phyloP scores from a whole-genome alignment of 106 monocot genomes.

The Acorus gramineus region DNA sequence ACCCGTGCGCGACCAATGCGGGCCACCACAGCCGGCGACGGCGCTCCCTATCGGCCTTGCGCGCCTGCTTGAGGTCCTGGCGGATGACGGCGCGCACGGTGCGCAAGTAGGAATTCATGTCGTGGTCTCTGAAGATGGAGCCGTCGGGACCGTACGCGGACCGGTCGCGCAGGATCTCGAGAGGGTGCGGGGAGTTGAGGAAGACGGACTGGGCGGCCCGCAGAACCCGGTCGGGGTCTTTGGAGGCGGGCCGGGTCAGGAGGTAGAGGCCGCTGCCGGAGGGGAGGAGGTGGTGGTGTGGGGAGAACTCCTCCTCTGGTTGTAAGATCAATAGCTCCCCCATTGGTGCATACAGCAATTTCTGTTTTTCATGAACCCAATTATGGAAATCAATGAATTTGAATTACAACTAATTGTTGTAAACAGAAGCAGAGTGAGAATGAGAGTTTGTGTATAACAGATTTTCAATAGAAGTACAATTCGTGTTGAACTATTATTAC shows the following conservation, averaged over 20 bases:
- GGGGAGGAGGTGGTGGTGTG: constrained; percentile 75
- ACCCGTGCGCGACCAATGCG: constrained; percentile 8
- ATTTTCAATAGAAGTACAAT: no score
- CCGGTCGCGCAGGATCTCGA: constrained; percentile 72
- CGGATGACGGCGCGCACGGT: constrained; percentile 30
- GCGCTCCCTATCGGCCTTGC: constrained; percentile 27
- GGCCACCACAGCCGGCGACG: constrained; percentile 30
- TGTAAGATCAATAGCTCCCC: constrained; percentile 76
- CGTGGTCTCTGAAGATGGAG: constrained; percentile 61
- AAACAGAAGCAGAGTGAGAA: no score
- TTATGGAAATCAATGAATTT: no score
- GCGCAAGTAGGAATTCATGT: constrained; percentile 56
- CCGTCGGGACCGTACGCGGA: constrained; percentile 69
- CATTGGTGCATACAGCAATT: constrained; percentile 69
- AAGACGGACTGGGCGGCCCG: constrained; percentile 48
- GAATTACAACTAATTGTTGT: no score
- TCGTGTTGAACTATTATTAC: no score
- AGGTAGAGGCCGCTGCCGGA: constrained; percentile 60
- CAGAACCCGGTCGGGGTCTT: constrained; percentile 19
- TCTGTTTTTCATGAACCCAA: constrained; percentile 21
- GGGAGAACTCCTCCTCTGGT: constrained; percentile 72
- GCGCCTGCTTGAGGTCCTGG: constrained; percentile 27
- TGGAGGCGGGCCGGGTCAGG: constrained; percentile 15
- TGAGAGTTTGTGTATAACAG: no score
- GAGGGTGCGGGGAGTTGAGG: constrained; percentile 86